A percentile compares a stretch with the other conserved stretches of the same genome.
These are phyloP conservation scores for Phylloporus scabripes DNA, from an alignment of 768 basidiomycete genomes.

Conservation along the genomic window DNA sequence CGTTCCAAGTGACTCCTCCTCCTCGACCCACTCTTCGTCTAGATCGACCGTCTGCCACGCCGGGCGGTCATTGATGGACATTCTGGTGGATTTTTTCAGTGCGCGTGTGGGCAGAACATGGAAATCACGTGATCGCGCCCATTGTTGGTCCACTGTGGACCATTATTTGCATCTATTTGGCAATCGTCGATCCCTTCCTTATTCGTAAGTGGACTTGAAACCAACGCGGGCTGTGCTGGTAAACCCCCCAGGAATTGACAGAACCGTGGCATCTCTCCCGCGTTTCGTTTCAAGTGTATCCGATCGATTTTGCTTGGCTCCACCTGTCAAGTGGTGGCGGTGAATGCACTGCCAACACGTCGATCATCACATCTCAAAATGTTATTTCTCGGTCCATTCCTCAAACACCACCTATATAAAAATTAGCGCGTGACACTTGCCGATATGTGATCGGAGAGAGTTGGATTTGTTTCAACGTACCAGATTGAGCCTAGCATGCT, in stretches of 20 bases:
- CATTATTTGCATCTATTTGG: conserved; percentile 19
- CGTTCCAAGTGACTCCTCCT: conserved; percentile 38
- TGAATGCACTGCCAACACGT: neutral
- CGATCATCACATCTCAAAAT: conserved; percentile 2
- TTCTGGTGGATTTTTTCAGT: conserved; percentile 2
- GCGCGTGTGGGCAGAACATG: neutral
- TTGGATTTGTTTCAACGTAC: neutral
- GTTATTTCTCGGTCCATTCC: conserved; percentile 1
- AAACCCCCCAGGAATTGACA: neutral
- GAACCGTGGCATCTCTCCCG: neutral
- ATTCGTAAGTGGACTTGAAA: neutral
- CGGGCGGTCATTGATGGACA: conserved; percentile 35
- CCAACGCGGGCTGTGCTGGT: neutral
- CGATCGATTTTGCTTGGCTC: neutral
- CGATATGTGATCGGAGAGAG: neutral
- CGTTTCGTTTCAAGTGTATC: conserved; percentile 10
- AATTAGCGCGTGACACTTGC: neutral
- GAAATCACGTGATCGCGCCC: conserved; percentile 28
- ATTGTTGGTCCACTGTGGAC: conserved; percentile 11
- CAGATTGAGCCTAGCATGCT: neutral
- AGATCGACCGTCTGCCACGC: conserved; percentile 89
- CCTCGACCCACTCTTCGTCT: conserved; percentile 86
- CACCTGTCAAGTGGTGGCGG: neutral
- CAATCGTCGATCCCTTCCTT: conserved; percentile 12
- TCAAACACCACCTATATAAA: conserved; percentile 10